These are phyloP conservation scores for Chytridium lagenaria DNA, from an alignment of 371 early-diverging fungal genomes.

Conservation along the genomic window DNA sequence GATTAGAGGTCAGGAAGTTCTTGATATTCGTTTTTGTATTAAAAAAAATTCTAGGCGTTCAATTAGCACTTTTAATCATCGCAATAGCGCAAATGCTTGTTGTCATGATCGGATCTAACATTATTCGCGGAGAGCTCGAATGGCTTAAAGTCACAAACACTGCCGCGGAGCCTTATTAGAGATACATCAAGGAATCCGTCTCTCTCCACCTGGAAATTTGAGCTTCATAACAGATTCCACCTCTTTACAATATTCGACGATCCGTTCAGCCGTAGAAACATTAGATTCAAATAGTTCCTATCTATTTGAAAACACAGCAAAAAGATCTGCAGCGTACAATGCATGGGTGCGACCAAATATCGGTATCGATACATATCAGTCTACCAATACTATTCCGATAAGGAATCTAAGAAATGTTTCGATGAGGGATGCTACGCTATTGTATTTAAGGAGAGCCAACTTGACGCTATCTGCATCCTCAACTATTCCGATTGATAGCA, in stretches of 20 bases:
- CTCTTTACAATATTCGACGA: neutral
- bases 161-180: slow-evolving; percentile 19
- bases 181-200: slow-evolving; percentile 18
- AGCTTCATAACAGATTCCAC: neutral
- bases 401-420: neutral
- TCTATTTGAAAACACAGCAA: slow-evolving; percentile 16
- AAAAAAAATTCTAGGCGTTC: slow-evolving; percentile 10
- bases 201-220: neutral
- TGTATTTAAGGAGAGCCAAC: slow-evolving; percentile 13
- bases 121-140: slow-evolving; percentile 16
- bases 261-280: neutral
- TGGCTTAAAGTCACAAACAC: slow-evolving; percentile 4
- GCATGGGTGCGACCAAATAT: slow-evolving; percentile 19
- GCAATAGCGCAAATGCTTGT: slow-evolving; percentile 27
- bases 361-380: slow-evolving; percentile 11
- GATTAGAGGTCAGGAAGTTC: slow-evolving; percentile 35
- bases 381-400: neutral
- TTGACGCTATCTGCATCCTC: neutral
- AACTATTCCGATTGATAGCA: slow-evolving; percentile 14
- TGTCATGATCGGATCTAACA: neutral
- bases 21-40: neutral
- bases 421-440: slow-evolving; percentile 27
- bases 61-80: slow-evolving; percentile 19
- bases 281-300: slow-evolving; percentile 9
- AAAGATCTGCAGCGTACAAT: neutral